Evolutionary conservation across 129 eudicot genomes (phyloP).

Genomic region (Centella asiatica): DNA sequence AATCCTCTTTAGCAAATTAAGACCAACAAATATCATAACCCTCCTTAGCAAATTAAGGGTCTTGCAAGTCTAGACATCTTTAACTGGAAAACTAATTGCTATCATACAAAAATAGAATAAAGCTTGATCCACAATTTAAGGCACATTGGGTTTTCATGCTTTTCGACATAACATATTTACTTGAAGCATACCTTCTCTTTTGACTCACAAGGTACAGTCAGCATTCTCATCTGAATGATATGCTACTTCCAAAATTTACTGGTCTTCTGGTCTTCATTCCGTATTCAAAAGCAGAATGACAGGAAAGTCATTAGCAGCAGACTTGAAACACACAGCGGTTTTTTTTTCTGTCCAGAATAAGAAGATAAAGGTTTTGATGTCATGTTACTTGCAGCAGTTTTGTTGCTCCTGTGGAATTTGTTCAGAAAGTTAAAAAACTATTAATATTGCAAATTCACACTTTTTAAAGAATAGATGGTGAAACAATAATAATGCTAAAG

Average conservation of each 20-base stretch:
- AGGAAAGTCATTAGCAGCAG: conserved; percentile 21
- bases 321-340: conserved; percentile 16
- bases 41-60: too few species aligned
- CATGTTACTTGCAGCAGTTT: conserved; percentile 42
- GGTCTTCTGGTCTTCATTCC: not conserved
- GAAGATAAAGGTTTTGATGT: conserved; percentile 42
- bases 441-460: not conserved
- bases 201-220: not conserved
- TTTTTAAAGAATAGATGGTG: not conserved
- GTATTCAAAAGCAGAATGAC: conserved; percentile 14
- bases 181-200: not conserved
- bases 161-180: not conserved
- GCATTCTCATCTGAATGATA: not conserved
- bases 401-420: conserved; percentile 43
- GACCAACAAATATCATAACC: too few species aligned
- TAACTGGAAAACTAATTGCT: not conserved
- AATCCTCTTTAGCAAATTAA: too few species aligned
- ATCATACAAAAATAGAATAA: not conserved
- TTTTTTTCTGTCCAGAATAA: conserved; percentile 22
- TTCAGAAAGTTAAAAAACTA: not conserved
- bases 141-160: not conserved
- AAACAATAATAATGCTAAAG: conserved; percentile 7
- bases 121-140: not conserved
- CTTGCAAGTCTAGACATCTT: not conserved
- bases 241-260: conserved; percentile 2